Evolutionary conservation across 2,329 filamentous ascomycete species (phyloP), one percentile per base, ranked within the genome.

Genomic region (Aspergillus sp.): DNA sequence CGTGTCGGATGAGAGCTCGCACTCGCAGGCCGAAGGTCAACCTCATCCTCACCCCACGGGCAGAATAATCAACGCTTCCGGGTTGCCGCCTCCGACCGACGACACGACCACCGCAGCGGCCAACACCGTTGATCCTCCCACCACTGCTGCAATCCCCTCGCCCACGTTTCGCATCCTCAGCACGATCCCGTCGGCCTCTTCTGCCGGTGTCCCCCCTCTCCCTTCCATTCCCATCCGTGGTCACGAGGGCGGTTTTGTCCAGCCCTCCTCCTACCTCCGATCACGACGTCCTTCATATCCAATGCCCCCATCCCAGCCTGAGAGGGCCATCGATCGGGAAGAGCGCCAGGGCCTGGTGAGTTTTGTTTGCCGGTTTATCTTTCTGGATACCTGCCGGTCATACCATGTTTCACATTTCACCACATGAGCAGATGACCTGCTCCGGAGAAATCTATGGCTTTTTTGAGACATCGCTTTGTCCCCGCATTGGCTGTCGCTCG

Each of bases 281-380:
- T 79, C 76, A 58, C 71, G 72, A 63, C 69, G 70, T 60, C 66
- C 72, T 50, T 76, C 79, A 57, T 72, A 74, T 67, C 75, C 78
- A 76, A 79, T 79, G 72, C 69, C 76, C 65, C 74, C 77, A 60
- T 59, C 71, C 48, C 72, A 76, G 66, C 71, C 75, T 57, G 79
- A 82, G 67, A 79, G 78, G 70, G 75, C 78, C 54, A 77, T 82
- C 66, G 80, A 83, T 66, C 73, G 76, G 69, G 81, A 83, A 72
- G 81, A 83, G 74, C 76, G 78, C 71, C 75, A 80, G 61, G 81
- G 79, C 66, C 72, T 83, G 74, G 81, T 83, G 70, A 76, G 79
- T 74, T 50, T 64, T 54, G 17, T 55, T 55, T 55, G 57, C 28
- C 53, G 57, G 53, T 13, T 56, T 22, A 23, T 34, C 50, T 53